Base-by-base conservation (phyloP, 768 basidiomycete species). In the Galerina marginata region DNA sequence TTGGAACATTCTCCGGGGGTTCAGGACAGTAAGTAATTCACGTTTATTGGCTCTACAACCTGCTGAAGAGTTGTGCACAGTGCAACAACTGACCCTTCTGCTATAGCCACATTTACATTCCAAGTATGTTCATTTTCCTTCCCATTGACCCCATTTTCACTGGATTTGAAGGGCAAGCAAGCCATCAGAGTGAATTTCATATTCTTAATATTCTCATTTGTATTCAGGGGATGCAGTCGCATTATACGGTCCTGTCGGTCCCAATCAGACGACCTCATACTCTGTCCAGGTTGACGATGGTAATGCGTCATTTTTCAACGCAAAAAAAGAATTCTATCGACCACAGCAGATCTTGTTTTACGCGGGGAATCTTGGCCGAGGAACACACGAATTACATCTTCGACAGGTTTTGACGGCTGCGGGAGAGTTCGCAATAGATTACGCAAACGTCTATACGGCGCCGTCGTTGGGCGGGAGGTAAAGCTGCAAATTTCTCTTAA, bases 371-470 rank as follows among this genome's bases (percentile, higher is more conserved):
- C 56, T 67, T n/a, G 64, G 64, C 16, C 6, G 6, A 9, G 66
- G 66, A 36, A 7, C n/a, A 2, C 66, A 67, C 43, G 51, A 47
- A 1, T 25, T 65, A n/a, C 45, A 37, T 20, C 37, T 64, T 15
- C 23, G 43, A 12, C 42, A 53, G 6, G 23, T 26, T 25, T 44
- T 42, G 6, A 23, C 50, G 14, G 29, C 26, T 2, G 26, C 45
- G 16, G 63, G 63, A 26, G 48, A 55, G 10, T 62, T 67, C 2
- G 61, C 59, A 20, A 58, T 67, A 9, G 66, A 67, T 39, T 67
- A 56, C 54, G 64, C 64, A 4, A 57, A 60, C 39, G 59, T 65
- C 3, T 67, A 65, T 49, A 59, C 64, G 11, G 53, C 66, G 6
- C 64, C 61, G 4, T 67, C 66, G 6, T 48, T 67, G 33, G 66